Conservation (phyloP, 2,329 filamentous ascomycete species). For the Sarocladium oryzae region DNA sequence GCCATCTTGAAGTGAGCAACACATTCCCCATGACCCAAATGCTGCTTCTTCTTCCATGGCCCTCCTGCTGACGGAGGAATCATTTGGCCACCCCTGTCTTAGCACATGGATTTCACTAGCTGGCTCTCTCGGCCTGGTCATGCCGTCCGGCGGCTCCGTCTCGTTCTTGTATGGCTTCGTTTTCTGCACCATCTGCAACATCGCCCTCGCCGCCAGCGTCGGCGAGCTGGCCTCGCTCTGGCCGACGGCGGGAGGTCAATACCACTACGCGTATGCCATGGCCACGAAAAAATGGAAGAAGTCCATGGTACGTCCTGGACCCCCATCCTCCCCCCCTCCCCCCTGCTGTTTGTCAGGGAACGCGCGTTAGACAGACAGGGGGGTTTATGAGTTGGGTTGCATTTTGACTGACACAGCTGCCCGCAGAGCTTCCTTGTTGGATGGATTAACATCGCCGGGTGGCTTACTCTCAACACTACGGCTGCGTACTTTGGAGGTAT, state of each 20-base stretch:
- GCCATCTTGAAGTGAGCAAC: constrained; percentile 35
- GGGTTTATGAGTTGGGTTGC: too few relatives aligned
- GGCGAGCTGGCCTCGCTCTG: constrained; percentile 37
- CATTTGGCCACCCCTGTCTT: background rate
- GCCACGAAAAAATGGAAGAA: constrained; percentile 32
- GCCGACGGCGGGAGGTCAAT: constrained; percentile 40
- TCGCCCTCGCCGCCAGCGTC: constrained; percentile 33
- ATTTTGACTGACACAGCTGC: background rate
- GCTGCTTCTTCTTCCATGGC: too few relatives aligned
- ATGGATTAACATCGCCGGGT: constrained; percentile 40
- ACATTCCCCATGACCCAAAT: too few relatives aligned
- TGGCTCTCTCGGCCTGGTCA: constrained; percentile 33
- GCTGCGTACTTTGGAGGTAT: constrained; percentile 36
- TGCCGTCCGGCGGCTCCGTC: constrained; percentile 35
- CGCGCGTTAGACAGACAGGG: too few relatives aligned
- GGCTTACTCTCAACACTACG: constrained; percentile 37
- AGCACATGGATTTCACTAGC: constrained; percentile 30
- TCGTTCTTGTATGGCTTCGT: constrained; percentile 38
- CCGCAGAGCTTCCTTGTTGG: constrained; percentile 35
- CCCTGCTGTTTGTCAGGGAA: too few relatives aligned
- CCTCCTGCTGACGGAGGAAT: too few relatives aligned
- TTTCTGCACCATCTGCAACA: constrained; percentile 37
- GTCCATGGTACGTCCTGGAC: constrained; percentile 21
- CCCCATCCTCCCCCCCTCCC: background rate
- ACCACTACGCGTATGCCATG: constrained; percentile 36